Percentiles rank a stretch among this genome's conserved stretches.
phyloP scores from a whole-genome alignment of 1,284 basidiomycete species.

The Xerocomus tenax region DNA sequence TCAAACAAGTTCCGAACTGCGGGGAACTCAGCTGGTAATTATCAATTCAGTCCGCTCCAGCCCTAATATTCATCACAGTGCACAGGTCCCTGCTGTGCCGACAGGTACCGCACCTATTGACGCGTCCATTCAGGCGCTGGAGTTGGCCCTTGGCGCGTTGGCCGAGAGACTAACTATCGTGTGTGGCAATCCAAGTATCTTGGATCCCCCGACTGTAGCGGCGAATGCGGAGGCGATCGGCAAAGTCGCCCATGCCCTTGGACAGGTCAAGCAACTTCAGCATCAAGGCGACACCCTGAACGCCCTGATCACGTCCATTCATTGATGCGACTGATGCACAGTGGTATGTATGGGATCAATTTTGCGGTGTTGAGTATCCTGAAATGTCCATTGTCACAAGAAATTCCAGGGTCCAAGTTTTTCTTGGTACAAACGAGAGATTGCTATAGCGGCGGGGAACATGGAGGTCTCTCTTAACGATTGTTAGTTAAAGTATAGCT shows the following conservation, averaged over 20 bases:
- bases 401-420: background rate
- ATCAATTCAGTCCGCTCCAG: background rate
- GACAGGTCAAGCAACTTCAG: conserved; percentile 51
- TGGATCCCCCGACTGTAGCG: conserved; percentile 48
- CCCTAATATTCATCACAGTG: conserved; percentile 1
- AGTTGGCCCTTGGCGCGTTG: conserved; percentile 45
- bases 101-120: conserved; percentile 18
- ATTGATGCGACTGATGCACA: conserved; percentile 10
- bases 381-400: background rate
- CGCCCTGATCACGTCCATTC: conserved; percentile 8
- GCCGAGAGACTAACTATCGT: conserved; percentile 45
- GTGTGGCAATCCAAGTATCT: conserved; percentile 31
- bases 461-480: background rate
- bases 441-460: background rate
- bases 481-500: background rate
- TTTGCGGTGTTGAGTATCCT: conserved; percentile 1
- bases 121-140: conserved; percentile 42
- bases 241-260: conserved; percentile 56
- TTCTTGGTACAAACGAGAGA: conserved; percentile 2
- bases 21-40: conserved; percentile 16
- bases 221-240: conserved; percentile 62
- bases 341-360: conserved; percentile 4
- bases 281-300: conserved; percentile 20
- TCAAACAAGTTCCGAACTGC: conserved; percentile 15
- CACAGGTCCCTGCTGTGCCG: conserved; percentile 17